Conservation (phyloP, 371 early-diverging fungal species). For the Mortierella sp. region DNA sequence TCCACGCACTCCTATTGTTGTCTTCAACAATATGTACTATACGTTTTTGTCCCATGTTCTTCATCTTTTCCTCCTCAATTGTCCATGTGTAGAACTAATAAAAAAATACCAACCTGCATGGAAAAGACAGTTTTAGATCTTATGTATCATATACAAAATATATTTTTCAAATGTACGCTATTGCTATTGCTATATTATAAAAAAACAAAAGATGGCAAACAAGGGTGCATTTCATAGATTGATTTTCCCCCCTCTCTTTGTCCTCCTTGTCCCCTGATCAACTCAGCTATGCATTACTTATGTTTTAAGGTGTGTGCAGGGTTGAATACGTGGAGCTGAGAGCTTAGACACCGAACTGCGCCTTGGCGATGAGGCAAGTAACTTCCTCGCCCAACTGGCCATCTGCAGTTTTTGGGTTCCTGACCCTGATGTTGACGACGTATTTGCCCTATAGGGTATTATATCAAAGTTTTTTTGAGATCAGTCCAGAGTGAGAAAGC, state of each 20-base stretch:
- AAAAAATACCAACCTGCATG: too few species aligned
- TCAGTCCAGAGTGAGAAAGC: neutral
- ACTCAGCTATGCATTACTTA: neutral
- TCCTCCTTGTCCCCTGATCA: neutral
- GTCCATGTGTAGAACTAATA: too few species aligned
- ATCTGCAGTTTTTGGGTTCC: conserved; percentile 13
- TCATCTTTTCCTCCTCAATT: too few species aligned
- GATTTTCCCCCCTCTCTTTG: neutral
- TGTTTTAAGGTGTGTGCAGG: too few species aligned
- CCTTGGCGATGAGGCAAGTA: conserved; percentile 40
- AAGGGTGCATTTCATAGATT: too few species aligned
- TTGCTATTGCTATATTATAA: neutral
- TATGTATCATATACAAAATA: neutral
- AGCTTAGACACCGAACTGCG: conserved; percentile 10
- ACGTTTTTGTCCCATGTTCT: too few species aligned
- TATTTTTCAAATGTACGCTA: neutral
- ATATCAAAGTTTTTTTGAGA: neutral
- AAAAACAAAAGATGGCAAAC: neutral
- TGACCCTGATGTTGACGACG: conserved; percentile 38
- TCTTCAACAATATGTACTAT: too few species aligned
- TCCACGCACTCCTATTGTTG: too few species aligned
- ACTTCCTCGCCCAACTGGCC: conserved; percentile 15
- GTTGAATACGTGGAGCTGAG: too few species aligned
- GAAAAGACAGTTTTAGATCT: neutral
- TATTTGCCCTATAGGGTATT: conserved; percentile 32